Evolutionary conservation across 2,329 filamentous ascomycete species (phyloP).

Genomic region (Claviceps africana): DNA sequence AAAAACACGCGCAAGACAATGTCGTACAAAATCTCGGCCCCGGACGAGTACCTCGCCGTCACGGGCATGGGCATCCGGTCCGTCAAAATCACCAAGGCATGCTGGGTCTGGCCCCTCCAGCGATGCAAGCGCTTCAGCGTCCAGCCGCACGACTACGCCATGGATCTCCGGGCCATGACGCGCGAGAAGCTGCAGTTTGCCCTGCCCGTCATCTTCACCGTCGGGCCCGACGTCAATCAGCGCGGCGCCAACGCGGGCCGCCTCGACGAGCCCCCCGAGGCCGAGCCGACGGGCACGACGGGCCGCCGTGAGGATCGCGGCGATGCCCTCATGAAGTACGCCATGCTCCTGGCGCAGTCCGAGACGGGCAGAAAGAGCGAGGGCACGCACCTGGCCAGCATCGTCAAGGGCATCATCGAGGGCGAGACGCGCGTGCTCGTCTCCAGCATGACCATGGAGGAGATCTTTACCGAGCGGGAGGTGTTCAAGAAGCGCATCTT

Average conservation of each 20-base stretch:
- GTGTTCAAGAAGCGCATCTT: constrained; percentile 65
- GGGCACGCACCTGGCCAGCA: constrained; percentile 58
- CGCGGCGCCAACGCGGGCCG: constrained; percentile 30
- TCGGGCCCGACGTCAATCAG: constrained; percentile 61
- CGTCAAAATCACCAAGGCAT: constrained; percentile 66
- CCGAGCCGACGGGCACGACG: constrained; percentile 11
- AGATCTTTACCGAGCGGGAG: constrained; percentile 67
- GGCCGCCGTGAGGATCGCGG: constrained; percentile 34
- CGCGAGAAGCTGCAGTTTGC: constrained; percentile 75
- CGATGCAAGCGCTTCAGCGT: constrained; percentile 48
- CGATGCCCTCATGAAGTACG: constrained; percentile 65
- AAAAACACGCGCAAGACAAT: constrained; percentile 16
- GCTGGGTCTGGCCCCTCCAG: constrained; percentile 59
- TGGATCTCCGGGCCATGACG: constrained; percentile 79
- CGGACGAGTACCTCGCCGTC: constrained; percentile 77
- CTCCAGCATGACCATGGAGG: constrained; percentile 83
- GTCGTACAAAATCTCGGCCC: constrained; percentile 55
- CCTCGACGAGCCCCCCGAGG: constrained; percentile 1
- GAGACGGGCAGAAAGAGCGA: constrained; percentile 25
- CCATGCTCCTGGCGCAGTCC: constrained; percentile 63
- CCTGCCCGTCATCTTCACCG: constrained; percentile 73
- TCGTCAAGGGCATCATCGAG: constrained; percentile 82
- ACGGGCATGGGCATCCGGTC: constrained; percentile 64
- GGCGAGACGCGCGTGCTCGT: constrained; percentile 76
- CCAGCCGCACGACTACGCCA: constrained; percentile 67